Conservation (phyloP, 306 rosid species). For the Lagenaria siceraria region DNA sequence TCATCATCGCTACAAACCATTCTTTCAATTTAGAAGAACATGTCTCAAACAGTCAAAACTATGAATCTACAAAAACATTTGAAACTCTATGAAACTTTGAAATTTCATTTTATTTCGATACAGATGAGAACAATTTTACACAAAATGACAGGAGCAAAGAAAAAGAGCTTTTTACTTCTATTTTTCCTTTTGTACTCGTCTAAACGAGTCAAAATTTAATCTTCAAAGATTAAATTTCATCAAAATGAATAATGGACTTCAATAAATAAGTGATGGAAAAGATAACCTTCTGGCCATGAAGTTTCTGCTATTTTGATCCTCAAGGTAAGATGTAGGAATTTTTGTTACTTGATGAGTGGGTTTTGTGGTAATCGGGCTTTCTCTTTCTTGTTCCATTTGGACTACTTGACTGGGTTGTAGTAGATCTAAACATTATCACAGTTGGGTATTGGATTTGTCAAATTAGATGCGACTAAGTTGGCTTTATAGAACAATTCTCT, state of each 20-base stretch:
- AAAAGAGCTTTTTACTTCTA: not conserved
- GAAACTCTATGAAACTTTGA: not conserved
- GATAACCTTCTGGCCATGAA: not conserved
- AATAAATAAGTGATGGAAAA: too few relatives aligned
- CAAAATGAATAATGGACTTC: not conserved
- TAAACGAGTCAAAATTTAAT: not conserved
- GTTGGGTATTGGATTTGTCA: not conserved
- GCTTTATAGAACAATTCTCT: not conserved
- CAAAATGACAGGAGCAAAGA: not conserved
- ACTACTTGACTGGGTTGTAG: not conserved
- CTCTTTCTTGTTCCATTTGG: not conserved
- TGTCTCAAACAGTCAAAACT: too few relatives aligned
- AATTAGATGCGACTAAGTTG: not conserved
- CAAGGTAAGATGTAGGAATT: not conserved
- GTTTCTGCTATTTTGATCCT: not conserved
- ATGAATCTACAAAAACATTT: too few relatives aligned
- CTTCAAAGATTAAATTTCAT: not conserved
- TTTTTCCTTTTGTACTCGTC: not conserved
- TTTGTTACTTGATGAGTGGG: not conserved
- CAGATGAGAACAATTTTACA: not conserved
- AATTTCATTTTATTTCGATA: not conserved
- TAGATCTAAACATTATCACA: not conserved
- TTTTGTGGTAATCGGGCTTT: not conserved
- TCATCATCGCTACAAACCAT: too few relatives aligned
- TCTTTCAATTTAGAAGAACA: too few relatives aligned